A percentile compares a stretch with the other conserved stretches of the same genome.
phyloP scores from a whole-genome alignment of 495 filamentous ascomycete genomes.

The Podospora bellae-mahoneyi region DNA sequence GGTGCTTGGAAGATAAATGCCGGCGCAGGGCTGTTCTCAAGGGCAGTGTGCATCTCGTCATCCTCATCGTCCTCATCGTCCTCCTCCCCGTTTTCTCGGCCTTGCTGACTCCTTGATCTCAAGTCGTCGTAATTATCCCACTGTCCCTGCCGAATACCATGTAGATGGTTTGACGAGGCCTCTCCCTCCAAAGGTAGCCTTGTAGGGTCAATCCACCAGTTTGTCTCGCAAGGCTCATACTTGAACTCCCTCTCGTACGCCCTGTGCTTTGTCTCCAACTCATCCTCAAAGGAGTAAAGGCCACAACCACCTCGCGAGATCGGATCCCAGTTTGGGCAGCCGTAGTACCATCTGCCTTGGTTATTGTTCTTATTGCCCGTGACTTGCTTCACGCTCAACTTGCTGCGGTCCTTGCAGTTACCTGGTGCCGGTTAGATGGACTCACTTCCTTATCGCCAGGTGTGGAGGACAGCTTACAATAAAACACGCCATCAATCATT shows the following conservation, averaged over 20 bases:
- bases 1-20: background rate
- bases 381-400: background rate
- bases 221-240: background rate
- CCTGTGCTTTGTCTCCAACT: background rate
- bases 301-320: background rate
- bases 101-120: background rate
- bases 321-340: background rate
- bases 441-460: background rate
- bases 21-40: background rate
- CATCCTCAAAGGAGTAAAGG: background rate
- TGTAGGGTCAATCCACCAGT: background rate
- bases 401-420: background rate
- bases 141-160: background rate
- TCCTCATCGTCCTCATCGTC: background rate
- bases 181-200: background rate
- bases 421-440: background rate
- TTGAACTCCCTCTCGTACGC: background rate
- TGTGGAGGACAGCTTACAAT: background rate
- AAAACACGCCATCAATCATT: background rate
- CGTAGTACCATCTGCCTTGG: background rate
- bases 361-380: background rate
- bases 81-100: background rate
- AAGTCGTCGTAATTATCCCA: background rate
- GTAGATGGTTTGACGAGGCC: too few species aligned
- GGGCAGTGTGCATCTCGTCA: background rate